Conservation (phyloP, 2,329 filamentous ascomycete genomes). For the Xylaria sp. region DNA sequence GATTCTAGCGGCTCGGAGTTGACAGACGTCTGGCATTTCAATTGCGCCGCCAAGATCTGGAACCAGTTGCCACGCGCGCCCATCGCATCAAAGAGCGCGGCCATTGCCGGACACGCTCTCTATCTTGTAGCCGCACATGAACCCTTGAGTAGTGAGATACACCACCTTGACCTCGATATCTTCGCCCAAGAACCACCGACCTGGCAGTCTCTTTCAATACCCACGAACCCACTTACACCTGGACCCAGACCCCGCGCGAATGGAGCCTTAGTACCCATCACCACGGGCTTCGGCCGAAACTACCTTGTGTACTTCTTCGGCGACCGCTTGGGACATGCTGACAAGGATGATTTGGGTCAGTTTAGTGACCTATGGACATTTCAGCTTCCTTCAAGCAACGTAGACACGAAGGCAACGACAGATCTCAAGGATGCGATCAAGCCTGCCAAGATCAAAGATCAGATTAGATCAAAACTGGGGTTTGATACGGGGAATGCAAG, state of each 20-base stretch:
- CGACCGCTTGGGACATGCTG: constrained; percentile 44
- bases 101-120: constrained; percentile 58
- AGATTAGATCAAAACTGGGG: constrained; percentile 56
- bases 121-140: constrained; percentile 58
- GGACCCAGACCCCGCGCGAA: constrained; percentile 57
- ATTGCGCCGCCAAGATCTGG: constrained; percentile 61
- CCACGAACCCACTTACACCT: constrained; percentile 52
- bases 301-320: constrained; percentile 65
- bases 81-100: constrained; percentile 53
- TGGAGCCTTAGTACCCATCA: constrained; percentile 58
- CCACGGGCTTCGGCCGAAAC: constrained; percentile 62
- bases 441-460: constrained; percentile 62
- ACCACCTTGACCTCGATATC: constrained; percentile 51
- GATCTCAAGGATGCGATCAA: constrained; percentile 52
- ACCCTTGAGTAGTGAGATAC: constrained; percentile 50
- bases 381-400: constrained; percentile 57
- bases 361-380: constrained; percentile 63
- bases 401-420: constrained; percentile 39
- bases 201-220: constrained; percentile 54
- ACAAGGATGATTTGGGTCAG: constrained; percentile 42
- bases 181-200: constrained; percentile 49
- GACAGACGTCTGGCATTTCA: constrained; percentile 63
- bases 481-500: constrained; percentile 58
- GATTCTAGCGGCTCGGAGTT: constrained; percentile 45
- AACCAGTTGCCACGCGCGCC: constrained; percentile 59